Base-by-base conservation (phyloP, 441 rosid genomes). In the Biscutella laevigata region DNA sequence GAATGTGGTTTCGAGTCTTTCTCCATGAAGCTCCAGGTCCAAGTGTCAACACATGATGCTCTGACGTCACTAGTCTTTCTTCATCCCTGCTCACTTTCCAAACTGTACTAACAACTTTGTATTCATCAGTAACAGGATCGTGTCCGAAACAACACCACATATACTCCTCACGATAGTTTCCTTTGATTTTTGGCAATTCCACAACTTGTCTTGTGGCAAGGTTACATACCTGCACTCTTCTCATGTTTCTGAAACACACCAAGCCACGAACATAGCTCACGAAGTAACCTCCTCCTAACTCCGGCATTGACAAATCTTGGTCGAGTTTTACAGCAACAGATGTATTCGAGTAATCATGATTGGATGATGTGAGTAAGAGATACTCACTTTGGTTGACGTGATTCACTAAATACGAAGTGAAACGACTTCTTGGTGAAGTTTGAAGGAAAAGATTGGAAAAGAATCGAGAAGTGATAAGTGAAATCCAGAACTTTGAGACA, bases 11-110 rank as follows among this genome's bases (percentile, higher is more conserved):
- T 33, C 33, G 3, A 49, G 6, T 20, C 5, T 12, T 33, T 32
- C 14, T 21, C 41, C 55, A 21, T 12, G 29, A 21, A 12, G 30
- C 39, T 21, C 41, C 28, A 33, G 20, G 20, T 21, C 55, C 55
- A 33, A 50, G 55, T 33, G 33, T 28, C 55, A 50, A 50, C 13
- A 50, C 55, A 3, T 22, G 41, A 34, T 50, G 21, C 3, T 50
- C 32, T 2, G 14, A 30, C 4, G 16, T 10, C n/a, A n/a, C 14
- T n/a, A 5, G n/a, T 3, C 2, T 3, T 19, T 17, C 20, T 17
- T 17, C 20, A 17, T 30, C 17, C 3, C 17, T 29, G 2, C 1
- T 11, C 26, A 3, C 1, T 5, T 30, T 10, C 24, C 25, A 47
- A 47, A 17, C n/a, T 3, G 29, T 2, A 16, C 27, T 48, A 17